Base-by-base conservation (phyloP, 441 rosid genomes). In the Gossypium lobatum region DNA sequence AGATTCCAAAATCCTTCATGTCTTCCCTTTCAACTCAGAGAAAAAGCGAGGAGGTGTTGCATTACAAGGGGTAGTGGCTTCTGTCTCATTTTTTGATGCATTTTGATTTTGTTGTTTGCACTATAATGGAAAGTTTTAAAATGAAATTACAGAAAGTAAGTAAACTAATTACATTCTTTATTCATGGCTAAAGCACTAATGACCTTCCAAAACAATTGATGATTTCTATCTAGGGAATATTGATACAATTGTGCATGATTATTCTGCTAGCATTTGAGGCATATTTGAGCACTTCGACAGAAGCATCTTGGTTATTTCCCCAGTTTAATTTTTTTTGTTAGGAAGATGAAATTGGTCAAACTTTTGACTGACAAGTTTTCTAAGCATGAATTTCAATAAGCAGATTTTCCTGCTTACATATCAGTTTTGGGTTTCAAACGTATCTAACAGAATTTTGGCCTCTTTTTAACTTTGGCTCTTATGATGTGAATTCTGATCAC, bases 41-140 rank as follows among this genome's bases (percentile, higher is more conserved):
- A 96, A 92, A 83, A 96, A 96, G 79, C 87, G 96, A 69, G 99
- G 98, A 50, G 98, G 97, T 81, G 97, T 92, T 84, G 99, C 99
- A 16, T 73, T 96, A 64, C 86, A 81, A 82, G 79, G 59, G 86
- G 98, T 95, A 86, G 75, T 70, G 62, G 39, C 39, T 77, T 37
- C 55, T 55, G 65, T 76, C 55, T 63, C 10, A 48, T 34, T 64
- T 81, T 77, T 68, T 65, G 17, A 58, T 52, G 81, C 37, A 74
- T 63, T 37, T 53, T 77, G 45, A 39, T 14, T 60, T 60, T 76
- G 70, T 16, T 21, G 37, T 31, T 62, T 18, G 26, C 64, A 34
- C 17, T 25, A 20, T 61, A 62, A 8, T 17, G 10, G 28, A 48
- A 57, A 72, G 60, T 25, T 52, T 52, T 52, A 5, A 3, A 66